Conservation (phyloP, 192 early-diverging fungal genomes). For the Oehlia diaphana region DNA sequence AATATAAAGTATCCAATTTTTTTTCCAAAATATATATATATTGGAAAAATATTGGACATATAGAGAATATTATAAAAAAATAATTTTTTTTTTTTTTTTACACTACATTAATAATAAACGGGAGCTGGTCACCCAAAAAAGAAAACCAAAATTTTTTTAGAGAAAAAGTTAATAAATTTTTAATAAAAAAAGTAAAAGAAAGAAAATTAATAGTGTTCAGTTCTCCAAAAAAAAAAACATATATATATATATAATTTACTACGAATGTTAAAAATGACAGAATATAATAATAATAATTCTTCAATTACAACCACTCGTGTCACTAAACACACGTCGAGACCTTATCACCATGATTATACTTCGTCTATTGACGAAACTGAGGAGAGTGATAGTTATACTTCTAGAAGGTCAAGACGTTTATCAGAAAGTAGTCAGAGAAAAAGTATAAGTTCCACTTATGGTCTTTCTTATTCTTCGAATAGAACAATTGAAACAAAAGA, state of each 20-base stretch:
- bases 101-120: neutral
- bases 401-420: neutral
- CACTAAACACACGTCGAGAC: neutral
- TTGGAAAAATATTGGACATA: neutral
- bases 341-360: constrained; percentile 8
- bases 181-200: neutral
- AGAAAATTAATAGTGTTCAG: neutral
- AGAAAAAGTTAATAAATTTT: no score
- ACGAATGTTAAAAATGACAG: neutral
- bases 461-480: neutral
- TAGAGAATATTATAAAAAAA: neutral
- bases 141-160: neutral
- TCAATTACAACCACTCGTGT: constrained; percentile 3
- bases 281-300: constrained; percentile 3
- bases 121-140: constrained; percentile 5
- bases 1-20: no score
- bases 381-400: constrained; percentile 12
- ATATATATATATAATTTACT: neutral
- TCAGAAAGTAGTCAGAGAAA: neutral
- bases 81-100: neutral
- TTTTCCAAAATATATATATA: no score
- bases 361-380: constrained; percentile 12
- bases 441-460: neutral
- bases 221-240: neutral
- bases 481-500: constrained; percentile 21